Evolutionary conservation across 352 stramenopile species (phyloP), one percentile per base, ranked within the genome.

Genomic region (Plasmopara muralis): DNA sequence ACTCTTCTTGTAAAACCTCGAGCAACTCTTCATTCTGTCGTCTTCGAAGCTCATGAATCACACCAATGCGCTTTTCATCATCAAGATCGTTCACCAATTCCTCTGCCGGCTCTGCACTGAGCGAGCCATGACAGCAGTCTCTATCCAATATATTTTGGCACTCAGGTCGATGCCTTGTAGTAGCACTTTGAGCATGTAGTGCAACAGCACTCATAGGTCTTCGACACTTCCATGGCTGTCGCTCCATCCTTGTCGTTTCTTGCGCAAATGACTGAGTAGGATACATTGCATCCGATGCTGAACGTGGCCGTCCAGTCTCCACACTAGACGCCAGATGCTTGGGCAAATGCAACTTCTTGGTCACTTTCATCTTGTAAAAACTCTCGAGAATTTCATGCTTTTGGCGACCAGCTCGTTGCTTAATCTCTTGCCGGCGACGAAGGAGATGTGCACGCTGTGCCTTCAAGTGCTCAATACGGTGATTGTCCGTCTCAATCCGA

Each of bases 301-400:
- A 83, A 25, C 62, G 70, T 8, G 76, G 70, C 7, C 72, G 58
- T 9, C 59, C 57, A 20, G 46, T 15, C 4, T 30, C 20, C 9
- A 72, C 55, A 49, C 58, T 80, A 9, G 53, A 25, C 13, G 50
- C 55, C 35, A 90, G 39, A 43, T 88, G 62, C 39, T 80, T 72
- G 8, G 76, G 74, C 2, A 89, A 42, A 38, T 84, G 62, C 18
- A 79, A 79, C 41, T 85, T 89, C 39, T 90, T 91, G 5, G 74
- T 87, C 33, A 89, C 67, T 51, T 87, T 84, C 80, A 93, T 89
- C 47, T 83, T 82, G 59, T 90, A 72, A 44, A 93, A 89, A 43
- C 65, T 85, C 10, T 89, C 74, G 4, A 91, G 47, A n/a, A 91
- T 73, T 25, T 89, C 70, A 18, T 82, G 66, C 46, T 89, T 89